phyloP scores from a whole-genome alignment of 495 filamentous ascomycete genomes.

The Penicillium silybi region DNA sequence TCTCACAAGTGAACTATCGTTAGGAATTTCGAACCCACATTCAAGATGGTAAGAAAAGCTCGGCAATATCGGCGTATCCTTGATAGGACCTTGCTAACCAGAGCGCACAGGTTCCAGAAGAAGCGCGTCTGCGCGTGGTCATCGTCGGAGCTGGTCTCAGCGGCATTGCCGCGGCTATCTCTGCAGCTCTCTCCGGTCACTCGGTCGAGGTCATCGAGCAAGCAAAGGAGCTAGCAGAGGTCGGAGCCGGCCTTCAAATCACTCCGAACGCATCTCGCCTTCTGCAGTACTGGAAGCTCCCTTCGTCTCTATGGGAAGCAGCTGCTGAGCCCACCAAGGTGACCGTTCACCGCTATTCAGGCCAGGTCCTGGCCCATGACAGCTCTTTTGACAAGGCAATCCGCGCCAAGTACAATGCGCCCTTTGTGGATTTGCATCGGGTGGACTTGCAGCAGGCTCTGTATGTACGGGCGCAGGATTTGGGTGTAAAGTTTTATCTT shows the following conservation, averaged over 20 bases:
- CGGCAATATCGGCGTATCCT: not conserved
- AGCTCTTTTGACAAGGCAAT: constrained; percentile 41
- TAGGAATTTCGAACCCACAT: not conserved
- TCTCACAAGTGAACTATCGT: not conserved
- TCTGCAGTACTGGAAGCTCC: constrained; percentile 51
- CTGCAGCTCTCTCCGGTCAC: constrained; percentile 56
- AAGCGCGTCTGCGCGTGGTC: constrained; percentile 26
- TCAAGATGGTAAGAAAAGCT: constrained; percentile 10
- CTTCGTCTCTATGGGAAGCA: constrained; percentile 36
- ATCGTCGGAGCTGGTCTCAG: constrained; percentile 49
- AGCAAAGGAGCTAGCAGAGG: constrained; percentile 56
- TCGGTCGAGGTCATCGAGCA: constrained; percentile 58
- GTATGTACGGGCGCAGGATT: constrained; percentile 45
- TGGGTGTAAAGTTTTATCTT: constrained; percentile 50
- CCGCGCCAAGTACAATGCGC: constrained; percentile 40
- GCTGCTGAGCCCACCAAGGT: constrained; percentile 51
- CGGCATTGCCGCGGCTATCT: constrained; percentile 62
- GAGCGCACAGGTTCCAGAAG: constrained; percentile 15
- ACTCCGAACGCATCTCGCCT: constrained; percentile 55
- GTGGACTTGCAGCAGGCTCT: constrained; percentile 55
- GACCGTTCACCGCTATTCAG: constrained; percentile 56
- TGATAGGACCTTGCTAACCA: not conserved
- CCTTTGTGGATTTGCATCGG: constrained; percentile 58
- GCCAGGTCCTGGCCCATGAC: constrained; percentile 49
- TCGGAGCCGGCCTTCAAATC: constrained; percentile 52